Evolutionary conservation across 148 eudicot species (phyloP).

Genomic region (Cornus controversa): DNA sequence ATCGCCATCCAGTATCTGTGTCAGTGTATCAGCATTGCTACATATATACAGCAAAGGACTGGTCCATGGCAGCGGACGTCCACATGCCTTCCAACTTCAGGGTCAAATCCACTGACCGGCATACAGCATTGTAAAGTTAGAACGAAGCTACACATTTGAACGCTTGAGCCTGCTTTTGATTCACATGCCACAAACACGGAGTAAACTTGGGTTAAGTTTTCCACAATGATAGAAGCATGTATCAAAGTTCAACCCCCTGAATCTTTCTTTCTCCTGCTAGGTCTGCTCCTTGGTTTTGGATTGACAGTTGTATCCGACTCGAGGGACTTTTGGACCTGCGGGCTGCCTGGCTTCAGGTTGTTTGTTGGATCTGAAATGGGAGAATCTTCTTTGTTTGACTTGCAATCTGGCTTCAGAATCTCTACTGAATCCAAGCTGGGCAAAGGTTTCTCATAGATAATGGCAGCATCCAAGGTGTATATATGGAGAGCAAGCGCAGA

Average conservation of each 20-base stretch:
- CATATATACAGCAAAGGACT: not conserved
- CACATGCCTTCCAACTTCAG: not conserved
- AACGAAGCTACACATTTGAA: not conserved
- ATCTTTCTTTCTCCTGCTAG: slow-evolving; percentile 37
- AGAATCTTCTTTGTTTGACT: slow-evolving; percentile 11
- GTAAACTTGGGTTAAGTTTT: not conserved
- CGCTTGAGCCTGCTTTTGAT: not conserved
- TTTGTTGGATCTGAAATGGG: slow-evolving; percentile 8
- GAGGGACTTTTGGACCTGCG: slow-evolving; percentile 18
- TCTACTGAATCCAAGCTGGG: slow-evolving; percentile 17
- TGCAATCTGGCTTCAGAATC: slow-evolving; percentile 10
- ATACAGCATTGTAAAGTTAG: not conserved
- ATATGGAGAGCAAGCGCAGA: slow-evolving; percentile 53
- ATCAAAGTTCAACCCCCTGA: slow-evolving; percentile 11
- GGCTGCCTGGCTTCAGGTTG: slow-evolving; percentile 16
- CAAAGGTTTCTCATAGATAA: slow-evolving; percentile 35
- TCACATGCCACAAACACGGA: slow-evolving; percentile 9
- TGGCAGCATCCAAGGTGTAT: slow-evolving; percentile 44
- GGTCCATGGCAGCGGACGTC: not conserved
- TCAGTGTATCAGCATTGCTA: slow-evolving; percentile 10
- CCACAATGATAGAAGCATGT: not conserved
- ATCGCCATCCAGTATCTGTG: slow-evolving; percentile 8
- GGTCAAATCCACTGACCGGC: not conserved
- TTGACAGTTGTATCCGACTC: slow-evolving; percentile 19
- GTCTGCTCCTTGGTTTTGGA: slow-evolving; percentile 32